Evolutionary conservation across 2,329 filamentous ascomycete species (phyloP).

Genomic region (Fusarium sororula): DNA sequence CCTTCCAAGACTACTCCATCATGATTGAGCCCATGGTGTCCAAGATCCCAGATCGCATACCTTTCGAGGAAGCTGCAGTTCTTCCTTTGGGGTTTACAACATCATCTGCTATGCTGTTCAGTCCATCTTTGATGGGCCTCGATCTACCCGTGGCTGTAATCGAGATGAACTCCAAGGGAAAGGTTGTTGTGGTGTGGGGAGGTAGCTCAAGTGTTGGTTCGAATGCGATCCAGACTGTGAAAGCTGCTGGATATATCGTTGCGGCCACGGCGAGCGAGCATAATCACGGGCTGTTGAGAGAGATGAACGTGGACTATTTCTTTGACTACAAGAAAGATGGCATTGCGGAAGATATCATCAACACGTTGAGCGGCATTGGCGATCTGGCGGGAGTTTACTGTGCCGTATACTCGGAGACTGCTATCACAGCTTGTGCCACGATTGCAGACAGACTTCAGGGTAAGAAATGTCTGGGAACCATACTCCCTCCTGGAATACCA

Average conservation of each 20-base stretch:
- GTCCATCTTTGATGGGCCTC: background rate
- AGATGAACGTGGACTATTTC: background rate
- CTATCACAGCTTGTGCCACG: background rate
- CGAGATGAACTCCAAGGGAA: background rate
- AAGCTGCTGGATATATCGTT: background rate
- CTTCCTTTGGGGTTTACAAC: background rate
- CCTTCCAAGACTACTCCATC: background rate
- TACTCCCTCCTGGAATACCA: background rate
- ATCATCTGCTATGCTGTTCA: background rate
- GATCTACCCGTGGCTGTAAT: background rate
- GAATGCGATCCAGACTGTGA: background rate
- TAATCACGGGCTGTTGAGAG: background rate
- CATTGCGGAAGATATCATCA: background rate
- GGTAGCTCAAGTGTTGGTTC: background rate
- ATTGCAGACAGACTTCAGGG: background rate
- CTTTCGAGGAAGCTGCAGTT: background rate
- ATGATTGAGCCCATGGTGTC: background rate
- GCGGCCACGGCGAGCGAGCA: background rate
- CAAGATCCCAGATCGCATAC: background rate
- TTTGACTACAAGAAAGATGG: background rate
- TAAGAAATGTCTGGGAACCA: background rate
- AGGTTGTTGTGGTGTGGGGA: background rate
- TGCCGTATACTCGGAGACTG: background rate
- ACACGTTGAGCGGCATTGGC: accelerated
- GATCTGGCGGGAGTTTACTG: background rate